Evolutionary conservation across 1,139 yeast genomes (phyloP), one percentile per base, ranked within the genome.

Genomic region (Lipomyces yarrowii): DNA sequence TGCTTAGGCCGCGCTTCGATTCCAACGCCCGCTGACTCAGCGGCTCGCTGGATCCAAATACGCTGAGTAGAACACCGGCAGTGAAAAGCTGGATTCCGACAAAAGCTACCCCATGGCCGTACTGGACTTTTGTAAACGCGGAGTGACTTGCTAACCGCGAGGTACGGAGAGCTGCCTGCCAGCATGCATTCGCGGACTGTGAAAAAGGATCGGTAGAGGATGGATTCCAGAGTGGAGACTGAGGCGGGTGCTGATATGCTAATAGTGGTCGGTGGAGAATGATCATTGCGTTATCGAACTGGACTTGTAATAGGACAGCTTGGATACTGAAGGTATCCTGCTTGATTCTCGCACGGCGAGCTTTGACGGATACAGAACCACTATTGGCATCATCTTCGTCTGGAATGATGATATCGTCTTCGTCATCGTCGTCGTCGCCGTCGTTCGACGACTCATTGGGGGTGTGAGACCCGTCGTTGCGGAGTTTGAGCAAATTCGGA

Each of bases 31-130:
- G 57, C 37, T 62, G 66, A 21, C 60, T 53, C 13, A 65, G 57
- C 18, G 68, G 68, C 56, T 65, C 68, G 51, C 64, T 56, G 7
- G 59, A 65, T 46, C 68, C 68, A 39, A 56, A 63, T 11, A 62
- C 48, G 21, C 67, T 46, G 35, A 65, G 57, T 23, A 65, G 51
- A 8, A 62, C 68, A 7, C 68, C 68, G 21, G 68, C 67, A 1
- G 68, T 65, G 56, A 65, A 62, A 37, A 65, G 32, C n/a, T 64
- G 61, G 59, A 62, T 56, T 30, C 67, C 61, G 13, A 64, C 62
- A 30, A 59, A 64, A 6, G 67, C 61, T 13, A 65, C 55, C 10
- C 61, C 63, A 37, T 65, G 67, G 5, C 56, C 48, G 18, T 59
- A 61, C 56, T 58, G 67, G 15, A 54, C 35, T 6, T 59, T 60